Conservation (phyloP, 805 yeast genomes). For the Yarrowia divulgata region DNA sequence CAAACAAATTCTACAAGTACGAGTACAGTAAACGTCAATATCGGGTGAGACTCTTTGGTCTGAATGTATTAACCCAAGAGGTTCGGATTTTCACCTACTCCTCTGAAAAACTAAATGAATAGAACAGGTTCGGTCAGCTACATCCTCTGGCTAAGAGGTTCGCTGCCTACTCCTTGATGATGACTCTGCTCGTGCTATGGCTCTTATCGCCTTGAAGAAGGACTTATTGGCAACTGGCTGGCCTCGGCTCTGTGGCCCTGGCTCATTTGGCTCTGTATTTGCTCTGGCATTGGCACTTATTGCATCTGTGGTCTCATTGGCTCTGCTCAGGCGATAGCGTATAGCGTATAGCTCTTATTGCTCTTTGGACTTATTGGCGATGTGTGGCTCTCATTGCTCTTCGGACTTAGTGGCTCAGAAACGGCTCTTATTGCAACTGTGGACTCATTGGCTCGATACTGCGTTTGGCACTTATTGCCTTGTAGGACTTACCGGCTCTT, state of each 20-base stretch:
- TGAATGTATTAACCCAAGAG: background rate
- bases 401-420: background rate
- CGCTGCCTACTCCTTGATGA: background rate
- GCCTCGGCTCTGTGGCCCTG: background rate
- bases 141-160: background rate
- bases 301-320: background rate
- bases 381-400: background rate
- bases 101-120: background rate
- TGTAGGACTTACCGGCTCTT: background rate
- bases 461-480: background rate
- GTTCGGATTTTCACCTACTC: background rate
- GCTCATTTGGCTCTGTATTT: no score
- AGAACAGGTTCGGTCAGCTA: background rate
- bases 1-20: no score
- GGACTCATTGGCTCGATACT: no score
- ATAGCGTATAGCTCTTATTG: background rate
- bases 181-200: background rate
- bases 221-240: background rate
- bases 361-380: background rate
- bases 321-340: background rate
- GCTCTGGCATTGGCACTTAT: background rate
- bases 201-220: background rate
- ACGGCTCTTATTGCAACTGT: no score
- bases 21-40: no score
- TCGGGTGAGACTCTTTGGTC: background rate